Percentiles rank a stretch among this genome's conserved stretches.
Conservation (phyloP, 2,329 filamentous ascomycete species). For the Fusarium sp. region DNA sequence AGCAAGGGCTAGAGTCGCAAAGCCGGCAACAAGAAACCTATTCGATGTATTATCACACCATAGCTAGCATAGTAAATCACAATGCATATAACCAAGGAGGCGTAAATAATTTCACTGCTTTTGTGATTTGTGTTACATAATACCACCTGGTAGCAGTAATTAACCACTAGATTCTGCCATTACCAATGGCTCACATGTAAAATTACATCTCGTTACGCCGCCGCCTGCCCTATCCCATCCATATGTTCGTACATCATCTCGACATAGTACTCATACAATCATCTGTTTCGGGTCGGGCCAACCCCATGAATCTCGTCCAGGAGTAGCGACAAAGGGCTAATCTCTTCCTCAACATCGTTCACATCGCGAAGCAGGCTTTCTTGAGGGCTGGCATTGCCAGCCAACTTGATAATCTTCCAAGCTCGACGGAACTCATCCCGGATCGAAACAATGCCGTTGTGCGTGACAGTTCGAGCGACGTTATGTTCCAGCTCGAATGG, state of each 20-base stretch:
- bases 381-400: slow-evolving; percentile 59
- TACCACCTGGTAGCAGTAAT: background rate
- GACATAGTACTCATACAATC: slow-evolving; percentile 29
- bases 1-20: slow-evolving; percentile 11
- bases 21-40: slow-evolving; percentile 36
- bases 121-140: background rate
- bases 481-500: slow-evolving; percentile 93
- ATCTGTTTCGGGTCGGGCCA: slow-evolving; percentile 15
- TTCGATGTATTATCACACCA: slow-evolving; percentile 48
- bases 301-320: slow-evolving; percentile 57
- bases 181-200: slow-evolving; percentile 1
- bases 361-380: slow-evolving; percentile 71
- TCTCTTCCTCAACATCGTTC: slow-evolving; percentile 51
- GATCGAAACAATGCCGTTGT: slow-evolving; percentile 85
- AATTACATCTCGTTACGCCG: slow-evolving; percentile 23
- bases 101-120: background rate
- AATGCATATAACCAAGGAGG: background rate
- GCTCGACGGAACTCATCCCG: slow-evolving; percentile 88
- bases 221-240: slow-evolving; percentile 12
- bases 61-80: slow-evolving; percentile 12
- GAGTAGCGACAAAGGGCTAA: slow-evolving; percentile 47
- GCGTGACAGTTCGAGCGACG: slow-evolving; percentile 87
- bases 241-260: slow-evolving; percentile 25
- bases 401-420: slow-evolving; percentile 76
- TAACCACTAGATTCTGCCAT: background rate